These are phyloP conservation scores for Peribolospora baueri DNA, from an alignment of 768 basidiomycete genomes.

Conservation along the genomic window DNA sequence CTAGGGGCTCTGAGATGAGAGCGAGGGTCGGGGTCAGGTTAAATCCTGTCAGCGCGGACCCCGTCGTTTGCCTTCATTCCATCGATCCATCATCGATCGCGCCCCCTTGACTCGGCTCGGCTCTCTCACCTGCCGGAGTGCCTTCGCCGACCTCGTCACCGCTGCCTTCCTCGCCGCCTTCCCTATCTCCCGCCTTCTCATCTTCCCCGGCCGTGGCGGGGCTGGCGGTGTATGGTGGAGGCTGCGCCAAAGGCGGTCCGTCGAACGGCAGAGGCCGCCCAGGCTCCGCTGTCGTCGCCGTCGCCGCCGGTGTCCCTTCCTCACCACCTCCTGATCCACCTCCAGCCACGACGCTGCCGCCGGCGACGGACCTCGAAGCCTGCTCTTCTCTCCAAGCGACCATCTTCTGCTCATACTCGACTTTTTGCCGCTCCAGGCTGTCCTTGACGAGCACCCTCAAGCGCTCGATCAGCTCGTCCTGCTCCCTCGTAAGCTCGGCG, in stretches of 20 bases:
- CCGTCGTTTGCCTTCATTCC: background rate
- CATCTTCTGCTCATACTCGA: conserved; percentile 50
- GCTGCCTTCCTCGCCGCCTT: background rate
- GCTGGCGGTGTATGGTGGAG: background rate
- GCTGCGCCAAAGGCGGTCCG: background rate
- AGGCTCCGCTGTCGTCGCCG: background rate
- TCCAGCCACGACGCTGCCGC: background rate
- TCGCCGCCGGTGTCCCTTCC: background rate
- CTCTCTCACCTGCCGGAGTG: background rate
- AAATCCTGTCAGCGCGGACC: conserved; percentile 7
- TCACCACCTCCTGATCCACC: background rate
- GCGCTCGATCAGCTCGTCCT: conserved; percentile 41
- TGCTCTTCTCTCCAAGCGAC: conserved; percentile 36
- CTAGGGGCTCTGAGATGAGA: conserved; percentile 2
- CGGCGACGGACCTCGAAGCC: background rate
- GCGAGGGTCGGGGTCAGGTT: conserved; percentile 8
- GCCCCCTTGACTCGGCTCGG: background rate
- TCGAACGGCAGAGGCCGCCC: background rate
- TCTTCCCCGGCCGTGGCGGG: background rate
- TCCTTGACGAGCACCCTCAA: conserved; percentile 37
- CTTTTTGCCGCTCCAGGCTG: conserved; percentile 41
- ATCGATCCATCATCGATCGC: background rate
- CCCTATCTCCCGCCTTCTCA: background rate
- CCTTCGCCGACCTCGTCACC: background rate
- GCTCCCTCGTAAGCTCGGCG: conserved; percentile 37